Evolutionary conservation across 108 stramenopile species (phyloP), one percentile per base, ranked within the genome.

Genomic region (Fistulifera pelliculosa): DNA sequence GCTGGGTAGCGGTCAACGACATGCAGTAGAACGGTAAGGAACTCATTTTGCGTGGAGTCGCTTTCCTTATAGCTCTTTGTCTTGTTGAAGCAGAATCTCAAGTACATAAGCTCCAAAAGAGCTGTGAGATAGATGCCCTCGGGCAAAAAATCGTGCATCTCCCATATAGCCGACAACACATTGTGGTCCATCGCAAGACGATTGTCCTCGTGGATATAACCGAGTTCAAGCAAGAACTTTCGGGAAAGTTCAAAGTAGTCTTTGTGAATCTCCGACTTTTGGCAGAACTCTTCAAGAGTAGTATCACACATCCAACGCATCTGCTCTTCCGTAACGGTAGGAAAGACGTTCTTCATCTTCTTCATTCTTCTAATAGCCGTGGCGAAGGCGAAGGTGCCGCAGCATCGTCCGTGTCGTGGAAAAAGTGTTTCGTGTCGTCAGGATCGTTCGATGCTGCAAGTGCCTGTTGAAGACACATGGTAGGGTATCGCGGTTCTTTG

Each of bases 401-500:
- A 6, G 64, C 71, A 43, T 78, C 75, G 41, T 76, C 65, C 4
- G 15, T 27, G 3, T 59, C 63, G 64, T 88, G 86, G 13, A 75
- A 61, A 58, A 84, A 90, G 50, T 85, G 69, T 54, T 64, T 77
- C 6, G 73, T 70, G 64, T 87, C 83, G 61, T 66, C 62, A 13
- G 87, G 87, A 59, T 90, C 84, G 61, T 89, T 89, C 24, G 85
- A 79, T 22, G 83, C 81, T 27, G 94, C 92, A 12, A 97, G 71
- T 15, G 87, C 86, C 27, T 74, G 75, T 47, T 94, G 94, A 38
- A 98, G 75, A 26, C 88, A 86, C 65, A 98, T 84, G 61, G 81
- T 85, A 21, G 95, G 95, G 74, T 96, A 95, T 18, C 85, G 94
- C 31, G 95, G 96, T 57, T 96, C 86, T 61, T 90, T 85, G 58